Percentiles rank a stretch among this genome's conserved stretches.
Conservation (phyloP, 306 rosid genomes). For the Corylus avellana region DNA sequence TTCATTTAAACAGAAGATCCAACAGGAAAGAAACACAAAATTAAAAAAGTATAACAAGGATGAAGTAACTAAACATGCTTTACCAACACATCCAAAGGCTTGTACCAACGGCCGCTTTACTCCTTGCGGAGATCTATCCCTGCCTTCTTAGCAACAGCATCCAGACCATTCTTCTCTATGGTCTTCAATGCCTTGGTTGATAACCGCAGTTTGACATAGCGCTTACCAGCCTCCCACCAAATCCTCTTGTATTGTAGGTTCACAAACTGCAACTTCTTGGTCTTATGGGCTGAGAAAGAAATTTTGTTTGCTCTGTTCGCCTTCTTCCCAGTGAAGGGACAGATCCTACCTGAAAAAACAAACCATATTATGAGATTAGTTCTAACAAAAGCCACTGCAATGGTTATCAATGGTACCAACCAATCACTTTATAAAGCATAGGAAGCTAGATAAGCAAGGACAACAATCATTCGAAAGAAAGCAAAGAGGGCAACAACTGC, state of each 20-base stretch:
- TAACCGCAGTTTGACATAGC: constrained; percentile 78
- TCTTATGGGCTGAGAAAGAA: constrained; percentile 87
- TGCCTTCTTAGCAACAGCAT: constrained; percentile 96
- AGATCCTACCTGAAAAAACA: constrained; percentile 61
- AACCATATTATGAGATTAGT: constrained; percentile 11
- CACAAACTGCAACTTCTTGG: constrained; percentile 87
- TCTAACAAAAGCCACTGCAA: background rate
- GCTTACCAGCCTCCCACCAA: constrained; percentile 99
- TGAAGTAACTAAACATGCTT: constrained; percentile 16
- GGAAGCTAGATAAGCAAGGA: background rate
- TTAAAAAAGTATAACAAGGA: background rate
- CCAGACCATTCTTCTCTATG: constrained; percentile 92
- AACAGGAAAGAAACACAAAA: background rate
- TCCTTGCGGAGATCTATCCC: constrained; percentile 84
- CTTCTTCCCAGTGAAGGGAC: constrained; percentile 93
- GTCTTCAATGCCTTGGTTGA: constrained; percentile 95
- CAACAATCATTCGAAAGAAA: background rate
- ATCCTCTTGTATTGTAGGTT: constrained; percentile 90
- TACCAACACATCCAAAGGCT: constrained; percentile 10
- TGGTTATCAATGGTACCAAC: background rate
- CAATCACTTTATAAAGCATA: background rate
- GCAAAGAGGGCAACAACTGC: background rate
- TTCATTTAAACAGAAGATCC: background rate
- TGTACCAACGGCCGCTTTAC: constrained; percentile 30
- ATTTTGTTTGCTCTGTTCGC: constrained; percentile 83